phyloP scores from a whole-genome alignment of 768 basidiomycete species.

The Amanita polypyramis region DNA sequence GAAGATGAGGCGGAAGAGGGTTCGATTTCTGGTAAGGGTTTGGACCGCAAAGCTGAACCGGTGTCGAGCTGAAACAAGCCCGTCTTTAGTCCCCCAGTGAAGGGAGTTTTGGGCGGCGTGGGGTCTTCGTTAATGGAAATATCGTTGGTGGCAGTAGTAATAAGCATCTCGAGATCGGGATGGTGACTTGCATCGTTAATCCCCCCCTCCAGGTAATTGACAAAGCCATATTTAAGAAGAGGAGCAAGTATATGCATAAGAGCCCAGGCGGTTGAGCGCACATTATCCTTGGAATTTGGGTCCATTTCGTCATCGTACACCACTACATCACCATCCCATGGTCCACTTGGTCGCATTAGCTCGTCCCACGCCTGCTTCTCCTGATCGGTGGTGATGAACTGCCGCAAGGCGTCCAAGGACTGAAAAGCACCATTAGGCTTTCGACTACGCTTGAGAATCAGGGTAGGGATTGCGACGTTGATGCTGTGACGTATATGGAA shows the following conservation, averaged over 20 bases:
- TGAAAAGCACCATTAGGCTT: slow-evolving; percentile 63
- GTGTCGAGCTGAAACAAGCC: slow-evolving; percentile 66
- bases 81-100: slow-evolving; percentile 17
- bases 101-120: slow-evolving; percentile 3
- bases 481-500: slow-evolving; percentile 61
- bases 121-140: slow-evolving; percentile 12
- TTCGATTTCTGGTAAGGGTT: slow-evolving; percentile 50
- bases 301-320: slow-evolving; percentile 77
- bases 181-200: slow-evolving; percentile 52
- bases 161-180: slow-evolving; percentile 39
- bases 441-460: slow-evolving; percentile 79
- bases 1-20: slow-evolving; percentile 23
- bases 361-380: slow-evolving; percentile 67
- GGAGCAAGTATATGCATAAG: slow-evolving; percentile 54
- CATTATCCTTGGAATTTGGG: slow-evolving; percentile 44
- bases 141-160: slow-evolving; percentile 36
- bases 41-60: slow-evolving; percentile 36
- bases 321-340: slow-evolving; percentile 70
- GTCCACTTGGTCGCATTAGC: slow-evolving; percentile 33
- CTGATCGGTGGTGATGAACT: slow-evolving; percentile 73
- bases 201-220: slow-evolving; percentile 67
- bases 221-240: slow-evolving; percentile 42
- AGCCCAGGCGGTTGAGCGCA: slow-evolving; percentile 55
- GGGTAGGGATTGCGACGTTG: slow-evolving; percentile 81
- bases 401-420: slow-evolving; percentile 56